phyloP scores from a whole-genome alignment of 2,329 filamentous ascomycete species.

The Chrysosporium queenslandicum region DNA sequence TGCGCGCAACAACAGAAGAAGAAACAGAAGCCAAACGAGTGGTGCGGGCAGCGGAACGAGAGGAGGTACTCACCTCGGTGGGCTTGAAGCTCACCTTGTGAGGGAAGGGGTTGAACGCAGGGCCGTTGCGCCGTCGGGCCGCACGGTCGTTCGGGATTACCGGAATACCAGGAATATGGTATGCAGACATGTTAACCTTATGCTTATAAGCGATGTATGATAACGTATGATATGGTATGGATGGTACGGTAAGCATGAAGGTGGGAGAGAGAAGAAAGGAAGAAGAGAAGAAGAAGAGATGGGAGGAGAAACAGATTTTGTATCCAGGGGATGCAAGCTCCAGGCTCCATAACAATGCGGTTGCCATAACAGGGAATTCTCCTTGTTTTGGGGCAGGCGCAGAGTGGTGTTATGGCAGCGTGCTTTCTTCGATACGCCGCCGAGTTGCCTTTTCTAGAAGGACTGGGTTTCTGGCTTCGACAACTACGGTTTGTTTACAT shows the following conservation, averaged over 20 bases:
- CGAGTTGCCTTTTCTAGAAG: constrained; percentile 5
- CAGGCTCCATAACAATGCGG: background rate
- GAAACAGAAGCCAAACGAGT: background rate
- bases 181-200: constrained; percentile 7
- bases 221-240: constrained; percentile 2
- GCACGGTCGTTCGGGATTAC: constrained; percentile 6
- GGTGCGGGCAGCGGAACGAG: background rate
- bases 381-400: background rate
- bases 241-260: constrained; percentile 6
- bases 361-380: constrained; percentile 15
- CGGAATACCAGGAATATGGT: constrained; percentile 8
- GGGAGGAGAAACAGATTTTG: constrained; percentile 3
- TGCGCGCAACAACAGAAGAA: constrained; percentile 1
- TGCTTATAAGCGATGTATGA: constrained; percentile 3
- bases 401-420: background rate
- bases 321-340: background rate
- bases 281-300: constrained; percentile 11
- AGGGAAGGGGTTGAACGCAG: constrained; percentile 3
- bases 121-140: constrained; percentile 3
- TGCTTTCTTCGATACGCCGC: background rate
- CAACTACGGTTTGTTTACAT: constrained; percentile 1
- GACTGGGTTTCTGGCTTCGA: background rate
- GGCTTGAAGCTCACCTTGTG: constrained; percentile 3
- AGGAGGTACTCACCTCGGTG: constrained; percentile 1
- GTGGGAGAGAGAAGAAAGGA: constrained; percentile 2